Conservation (phyloP, 1,284 basidiomycete species). For the Trichosporon sp. region DNA sequence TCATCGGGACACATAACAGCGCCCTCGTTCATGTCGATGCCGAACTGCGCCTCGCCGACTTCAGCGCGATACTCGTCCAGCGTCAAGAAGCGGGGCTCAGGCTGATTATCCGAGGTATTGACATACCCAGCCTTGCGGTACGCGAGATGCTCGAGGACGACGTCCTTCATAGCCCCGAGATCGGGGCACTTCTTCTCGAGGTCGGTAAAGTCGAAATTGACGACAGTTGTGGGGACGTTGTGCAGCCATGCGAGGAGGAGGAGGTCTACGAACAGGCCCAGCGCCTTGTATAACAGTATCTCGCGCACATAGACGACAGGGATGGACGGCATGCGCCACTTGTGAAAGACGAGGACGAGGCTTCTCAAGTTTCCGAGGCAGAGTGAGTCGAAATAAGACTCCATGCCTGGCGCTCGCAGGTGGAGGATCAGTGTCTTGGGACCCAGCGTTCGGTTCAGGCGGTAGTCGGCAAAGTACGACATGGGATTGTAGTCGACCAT, state of each 20-base stretch:
- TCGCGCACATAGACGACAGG: too few relatives aligned
- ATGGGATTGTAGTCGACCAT: background rate
- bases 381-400: background rate
- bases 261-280: background rate
- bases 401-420: background rate
- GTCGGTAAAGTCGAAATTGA: background rate
- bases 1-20: too few relatives aligned
- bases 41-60: background rate
- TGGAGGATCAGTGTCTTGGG: background rate
- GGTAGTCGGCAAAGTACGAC: background rate
- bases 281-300: too few relatives aligned
- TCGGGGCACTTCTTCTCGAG: background rate
- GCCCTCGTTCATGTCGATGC: background rate
- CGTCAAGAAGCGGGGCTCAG: background rate
- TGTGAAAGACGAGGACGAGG: background rate
- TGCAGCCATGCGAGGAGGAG: background rate
- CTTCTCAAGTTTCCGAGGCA: background rate
- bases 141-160: background rate
- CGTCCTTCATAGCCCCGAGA: background rate
- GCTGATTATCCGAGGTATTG: background rate
- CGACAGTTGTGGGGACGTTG: background rate
- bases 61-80: background rate
- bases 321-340: too few relatives aligned
- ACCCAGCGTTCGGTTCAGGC: background rate
- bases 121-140: background rate